These are phyloP conservation scores for Udeniomyces megalosporus DNA, from an alignment of 768 basidiomycete species.

Conservation along the genomic window DNA sequence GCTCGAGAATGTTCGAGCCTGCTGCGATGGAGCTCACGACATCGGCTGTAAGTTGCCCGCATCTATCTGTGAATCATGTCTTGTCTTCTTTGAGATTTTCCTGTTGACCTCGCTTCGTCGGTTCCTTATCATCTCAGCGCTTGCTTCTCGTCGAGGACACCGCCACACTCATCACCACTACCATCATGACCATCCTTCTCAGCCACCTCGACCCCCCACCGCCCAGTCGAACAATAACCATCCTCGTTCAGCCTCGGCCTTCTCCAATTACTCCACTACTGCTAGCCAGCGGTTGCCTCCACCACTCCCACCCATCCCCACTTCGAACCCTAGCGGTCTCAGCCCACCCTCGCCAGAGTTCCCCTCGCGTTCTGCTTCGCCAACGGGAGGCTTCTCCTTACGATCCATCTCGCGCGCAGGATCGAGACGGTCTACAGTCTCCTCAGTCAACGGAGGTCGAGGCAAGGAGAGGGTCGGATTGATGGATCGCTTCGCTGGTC, in stretches of 20 bases:
- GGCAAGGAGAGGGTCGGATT: background rate
- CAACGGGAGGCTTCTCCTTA: background rate
- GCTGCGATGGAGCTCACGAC: constrained; percentile 10
- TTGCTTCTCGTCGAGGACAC: background rate
- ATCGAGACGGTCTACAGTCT: background rate
- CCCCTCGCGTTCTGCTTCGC: background rate
- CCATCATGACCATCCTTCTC: background rate
- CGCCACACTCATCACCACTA: background rate
- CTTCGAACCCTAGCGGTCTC: background rate
- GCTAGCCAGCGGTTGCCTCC: background rate
- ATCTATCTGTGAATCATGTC: background rate
- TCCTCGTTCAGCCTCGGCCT: background rate
- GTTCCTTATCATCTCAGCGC: background rate
- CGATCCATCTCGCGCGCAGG: background rate
- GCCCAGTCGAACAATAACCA: background rate
- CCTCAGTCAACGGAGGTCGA: background rate
- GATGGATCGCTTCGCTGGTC: background rate
- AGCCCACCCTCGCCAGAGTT: background rate
- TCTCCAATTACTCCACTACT: background rate
- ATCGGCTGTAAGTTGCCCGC: constrained; percentile 1
- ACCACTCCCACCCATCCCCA: background rate
- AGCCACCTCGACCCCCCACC: background rate
- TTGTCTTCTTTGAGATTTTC: background rate
- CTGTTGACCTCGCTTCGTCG: background rate
- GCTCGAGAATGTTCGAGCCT: constrained; percentile 13